Percentiles rank a stretch among this genome's conserved stretches.
phyloP scores from a whole-genome alignment of 2,329 filamentous ascomycete species.

The Xylariaceae sp. region DNA sequence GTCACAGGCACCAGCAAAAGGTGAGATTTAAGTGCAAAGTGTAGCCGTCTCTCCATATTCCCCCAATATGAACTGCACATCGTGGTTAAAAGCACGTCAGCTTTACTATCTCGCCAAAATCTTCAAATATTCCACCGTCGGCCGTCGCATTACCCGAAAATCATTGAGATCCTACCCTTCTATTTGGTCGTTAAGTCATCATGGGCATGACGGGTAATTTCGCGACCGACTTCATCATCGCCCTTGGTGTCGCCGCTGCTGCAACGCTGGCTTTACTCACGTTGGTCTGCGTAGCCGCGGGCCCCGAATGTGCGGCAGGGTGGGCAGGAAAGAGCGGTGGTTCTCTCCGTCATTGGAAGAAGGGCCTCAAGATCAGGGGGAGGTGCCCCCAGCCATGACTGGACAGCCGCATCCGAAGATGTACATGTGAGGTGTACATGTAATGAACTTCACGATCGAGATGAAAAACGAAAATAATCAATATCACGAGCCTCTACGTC shows the following conservation, averaged over 20 bases:
- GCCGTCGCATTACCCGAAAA: too few relatives aligned
- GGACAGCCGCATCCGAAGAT: not conserved
- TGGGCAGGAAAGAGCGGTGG: slow-evolving; percentile 16
- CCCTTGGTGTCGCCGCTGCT: slow-evolving; percentile 13
- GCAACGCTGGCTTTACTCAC: slow-evolving; percentile 13
- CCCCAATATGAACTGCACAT: too few relatives aligned
- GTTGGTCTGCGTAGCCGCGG: slow-evolving; percentile 19
- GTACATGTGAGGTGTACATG: not conserved
- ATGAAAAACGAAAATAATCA: too few relatives aligned
- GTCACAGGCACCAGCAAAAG: too few relatives aligned
- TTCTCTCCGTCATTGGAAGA: slow-evolving; percentile 13
- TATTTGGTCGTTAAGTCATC: not conserved
- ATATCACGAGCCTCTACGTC: too few relatives aligned
- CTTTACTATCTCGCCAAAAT: too few relatives aligned
- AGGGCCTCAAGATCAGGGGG: slow-evolving; percentile 13
- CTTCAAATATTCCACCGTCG: too few relatives aligned
- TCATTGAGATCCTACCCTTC: not conserved
- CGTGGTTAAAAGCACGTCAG: too few relatives aligned
- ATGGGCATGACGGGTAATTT: slow-evolving; percentile 15
- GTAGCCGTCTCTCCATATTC: too few relatives aligned
- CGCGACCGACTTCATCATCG: slow-evolving; percentile 12
- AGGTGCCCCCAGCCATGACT: not conserved
- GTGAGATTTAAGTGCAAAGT: too few relatives aligned
- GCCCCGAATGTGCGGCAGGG: slow-evolving; percentile 14
- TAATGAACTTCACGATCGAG: too few relatives aligned